These are phyloP conservation scores for Podila minutissima DNA, from an alignment of 192 early-diverging fungal species.

Conservation along the genomic window DNA sequence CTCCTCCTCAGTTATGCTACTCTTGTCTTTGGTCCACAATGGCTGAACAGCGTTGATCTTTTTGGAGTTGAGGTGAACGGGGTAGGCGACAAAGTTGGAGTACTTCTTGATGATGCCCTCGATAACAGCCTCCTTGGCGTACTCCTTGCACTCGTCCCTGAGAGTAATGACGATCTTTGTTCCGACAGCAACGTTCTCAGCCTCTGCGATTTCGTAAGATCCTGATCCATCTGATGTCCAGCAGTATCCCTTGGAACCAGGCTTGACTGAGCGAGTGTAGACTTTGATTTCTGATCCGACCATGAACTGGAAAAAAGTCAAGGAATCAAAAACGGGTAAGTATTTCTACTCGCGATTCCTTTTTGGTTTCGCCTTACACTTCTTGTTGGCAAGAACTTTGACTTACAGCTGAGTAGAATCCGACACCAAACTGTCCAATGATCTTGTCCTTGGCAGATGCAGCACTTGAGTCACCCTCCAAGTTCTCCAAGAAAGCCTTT, in stretches of 20 bases:
- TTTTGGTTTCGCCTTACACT: neutral
- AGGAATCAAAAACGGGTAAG: neutral
- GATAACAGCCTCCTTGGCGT: conserved; percentile 54
- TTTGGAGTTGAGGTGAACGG: conserved; percentile 65
- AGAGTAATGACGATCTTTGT: conserved; percentile 86
- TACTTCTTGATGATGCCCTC: conserved; percentile 73
- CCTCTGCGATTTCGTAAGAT: conserved; percentile 81
- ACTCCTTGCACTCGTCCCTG: conserved; percentile 76
- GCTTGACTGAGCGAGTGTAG: conserved; percentile 69
- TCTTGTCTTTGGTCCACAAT: conserved; percentile 69
- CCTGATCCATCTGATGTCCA: conserved; percentile 84
- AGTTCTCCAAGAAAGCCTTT: conserved; percentile 76
- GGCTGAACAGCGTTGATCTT: conserved; percentile 69
- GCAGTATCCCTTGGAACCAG: conserved; percentile 73
- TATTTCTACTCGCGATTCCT: neutral
- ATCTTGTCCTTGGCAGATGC: conserved; percentile 67
- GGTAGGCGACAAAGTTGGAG: conserved; percentile 72
- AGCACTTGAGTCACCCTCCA: conserved; percentile 57
- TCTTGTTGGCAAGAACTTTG: conserved; percentile 9
- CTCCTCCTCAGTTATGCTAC: conserved; percentile 62
- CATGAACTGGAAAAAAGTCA: conserved; percentile 66
- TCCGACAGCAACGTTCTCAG: conserved; percentile 80
- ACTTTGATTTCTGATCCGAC: conserved; percentile 85
- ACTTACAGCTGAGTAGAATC: conserved; percentile 63
- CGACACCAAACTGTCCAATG: conserved; percentile 92